Conservation (phyloP, 2,329 filamentous ascomycete genomes). For the Leptosphaerulina australis region DNA sequence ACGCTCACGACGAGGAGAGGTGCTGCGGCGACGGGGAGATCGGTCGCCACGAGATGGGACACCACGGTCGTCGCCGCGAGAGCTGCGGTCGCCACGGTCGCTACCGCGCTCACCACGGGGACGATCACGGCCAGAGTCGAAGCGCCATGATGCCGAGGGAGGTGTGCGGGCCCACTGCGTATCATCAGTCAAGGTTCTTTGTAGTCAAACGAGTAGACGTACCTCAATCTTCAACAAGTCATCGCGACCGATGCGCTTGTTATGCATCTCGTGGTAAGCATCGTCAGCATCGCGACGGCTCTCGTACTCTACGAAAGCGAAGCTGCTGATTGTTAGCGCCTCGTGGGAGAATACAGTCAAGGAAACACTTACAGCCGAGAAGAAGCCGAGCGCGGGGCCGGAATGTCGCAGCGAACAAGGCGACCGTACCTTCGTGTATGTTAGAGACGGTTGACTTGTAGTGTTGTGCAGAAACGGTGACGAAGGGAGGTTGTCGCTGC, state of each 20-base stretch:
- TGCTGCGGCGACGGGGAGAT: constrained; percentile 57
- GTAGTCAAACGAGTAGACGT: constrained; percentile 39
- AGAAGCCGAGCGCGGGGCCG: constrained; percentile 88
- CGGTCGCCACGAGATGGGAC: constrained; percentile 78
- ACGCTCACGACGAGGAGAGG: constrained; percentile 61
- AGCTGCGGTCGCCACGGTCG: constrained; percentile 63
- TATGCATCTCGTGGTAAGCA: constrained; percentile 99
- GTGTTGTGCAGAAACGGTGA: constrained; percentile 26
- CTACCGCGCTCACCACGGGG: constrained; percentile 61
- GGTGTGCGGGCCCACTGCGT: constrained; percentile 96
- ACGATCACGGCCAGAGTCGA: constrained; percentile 73
- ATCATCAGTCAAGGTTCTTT: constrained; percentile 25
- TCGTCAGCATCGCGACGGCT: constrained; percentile 97
- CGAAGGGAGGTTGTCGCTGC: constrained; percentile 33
- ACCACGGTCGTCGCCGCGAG: constrained; percentile 72
- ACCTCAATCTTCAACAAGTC: constrained; percentile 98
- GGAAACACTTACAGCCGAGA: constrained; percentile 87
- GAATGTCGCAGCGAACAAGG: constrained; percentile 97
- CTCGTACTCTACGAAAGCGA: constrained; percentile 99
- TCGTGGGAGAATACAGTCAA: not conserved
- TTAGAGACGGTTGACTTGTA: constrained; percentile 49
- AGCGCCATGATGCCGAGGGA: constrained; percentile 97
- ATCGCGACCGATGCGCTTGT: constrained; percentile 95
- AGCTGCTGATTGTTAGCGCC: constrained; percentile 63
- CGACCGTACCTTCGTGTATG: constrained; percentile 81